These are phyloP conservation scores for Chaetomium sp. DNA, from an alignment of 2,329 filamentous ascomycete species.

Conservation along the genomic window DNA sequence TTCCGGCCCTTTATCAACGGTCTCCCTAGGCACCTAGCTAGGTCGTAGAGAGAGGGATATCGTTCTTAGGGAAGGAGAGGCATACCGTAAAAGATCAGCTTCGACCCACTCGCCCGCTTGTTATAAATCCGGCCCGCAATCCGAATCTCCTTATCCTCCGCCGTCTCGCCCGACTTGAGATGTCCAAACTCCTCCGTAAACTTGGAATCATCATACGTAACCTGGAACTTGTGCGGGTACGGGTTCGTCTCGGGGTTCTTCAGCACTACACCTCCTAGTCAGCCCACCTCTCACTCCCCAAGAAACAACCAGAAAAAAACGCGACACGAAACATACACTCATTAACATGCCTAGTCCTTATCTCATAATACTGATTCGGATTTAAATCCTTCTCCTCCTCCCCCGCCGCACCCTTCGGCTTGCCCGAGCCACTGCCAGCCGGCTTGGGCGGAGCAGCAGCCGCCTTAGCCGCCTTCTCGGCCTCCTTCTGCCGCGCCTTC, in stretches of 20 bases:
- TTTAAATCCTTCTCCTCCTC: conserved; percentile 56
- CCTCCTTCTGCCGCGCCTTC: conserved; percentile 83
- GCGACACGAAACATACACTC: conserved; percentile 45
- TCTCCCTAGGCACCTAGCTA: not conserved
- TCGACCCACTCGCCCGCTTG: conserved; percentile 73
- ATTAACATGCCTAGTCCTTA: conserved; percentile 74
- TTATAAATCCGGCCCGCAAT: conserved; percentile 86
- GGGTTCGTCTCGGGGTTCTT: conserved; percentile 69
- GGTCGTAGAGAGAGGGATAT: not conserved
- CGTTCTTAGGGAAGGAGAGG: too few species aligned
- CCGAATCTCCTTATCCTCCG: conserved; percentile 66
- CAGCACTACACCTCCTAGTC: too few species aligned
- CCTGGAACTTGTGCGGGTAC: conserved; percentile 90
- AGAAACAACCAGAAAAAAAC: too few species aligned
- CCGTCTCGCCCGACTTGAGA: conserved; percentile 81
- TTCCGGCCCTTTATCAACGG: not conserved
- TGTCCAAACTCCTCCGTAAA: conserved; percentile 72
- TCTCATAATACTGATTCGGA: conserved; percentile 80
- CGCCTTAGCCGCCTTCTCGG: conserved; percentile 82
- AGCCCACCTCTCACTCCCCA: too few species aligned
- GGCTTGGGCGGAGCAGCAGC: conserved; percentile 47
- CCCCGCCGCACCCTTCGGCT: conserved; percentile 49
- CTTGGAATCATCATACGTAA: conserved; percentile 73
- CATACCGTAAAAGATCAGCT: conserved; percentile 84
- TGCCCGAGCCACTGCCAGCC: conserved; percentile 33